Conservation (phyloP, 2,329 filamentous ascomycete species). For the Pyrenophora graminea region DNA sequence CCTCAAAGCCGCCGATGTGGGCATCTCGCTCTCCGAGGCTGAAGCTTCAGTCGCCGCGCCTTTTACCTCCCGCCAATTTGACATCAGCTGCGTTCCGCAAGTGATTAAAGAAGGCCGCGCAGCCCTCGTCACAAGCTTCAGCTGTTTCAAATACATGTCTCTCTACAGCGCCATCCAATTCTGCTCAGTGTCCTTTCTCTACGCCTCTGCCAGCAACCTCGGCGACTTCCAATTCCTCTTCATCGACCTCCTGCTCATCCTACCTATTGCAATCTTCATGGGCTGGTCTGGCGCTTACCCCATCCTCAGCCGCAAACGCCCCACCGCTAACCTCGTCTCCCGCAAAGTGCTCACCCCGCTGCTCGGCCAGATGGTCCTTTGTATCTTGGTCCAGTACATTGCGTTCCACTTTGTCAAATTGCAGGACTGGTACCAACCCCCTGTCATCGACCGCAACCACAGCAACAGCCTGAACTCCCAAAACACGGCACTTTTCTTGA, state of each 20-base stretch:
- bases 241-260: constrained; percentile 88
- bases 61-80: constrained; percentile 92
- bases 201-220: constrained; percentile 88
- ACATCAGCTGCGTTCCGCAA: constrained; percentile 92
- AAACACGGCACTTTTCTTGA: constrained; percentile 86
- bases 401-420: constrained; percentile 74
- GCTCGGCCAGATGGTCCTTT: constrained; percentile 84
- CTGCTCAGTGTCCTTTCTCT: constrained; percentile 93
- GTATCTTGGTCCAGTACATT: constrained; percentile 74
- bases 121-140: constrained; percentile 96
- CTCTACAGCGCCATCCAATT: constrained; percentile 99
- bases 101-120: constrained; percentile 93
- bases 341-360: constrained; percentile 89
- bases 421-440: constrained; percentile 85
- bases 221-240: constrained; percentile 98
- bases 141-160: constrained; percentile 99
- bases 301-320: constrained; percentile 77
- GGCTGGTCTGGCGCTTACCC: constrained; percentile 90
- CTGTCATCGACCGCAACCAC: constrained; percentile 74
- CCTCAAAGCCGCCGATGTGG: constrained; percentile 94
- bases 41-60: constrained; percentile 98
- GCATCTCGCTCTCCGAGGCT: constrained; percentile 94
- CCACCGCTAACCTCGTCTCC: constrained; percentile 89
- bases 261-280: constrained; percentile 98
- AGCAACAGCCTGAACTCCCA: constrained; percentile 89